Evolutionary conservation across 805 yeast genomes (phyloP).

Genomic region (Monosporozyma servazzii): DNA sequence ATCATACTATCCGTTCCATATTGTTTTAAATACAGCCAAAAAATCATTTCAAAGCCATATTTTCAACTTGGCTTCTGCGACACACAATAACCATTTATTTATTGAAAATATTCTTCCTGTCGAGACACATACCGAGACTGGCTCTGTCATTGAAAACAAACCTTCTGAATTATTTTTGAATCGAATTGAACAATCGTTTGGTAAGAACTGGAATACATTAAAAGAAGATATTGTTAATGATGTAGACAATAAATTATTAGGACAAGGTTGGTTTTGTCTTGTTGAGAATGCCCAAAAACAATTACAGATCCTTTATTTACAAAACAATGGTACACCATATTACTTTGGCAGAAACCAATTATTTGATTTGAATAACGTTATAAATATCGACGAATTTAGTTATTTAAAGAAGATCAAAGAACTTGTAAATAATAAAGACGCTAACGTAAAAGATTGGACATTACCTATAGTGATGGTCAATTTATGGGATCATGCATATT

Average conservation of each 20-base stretch:
- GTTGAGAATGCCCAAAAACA: constrained; percentile 58
- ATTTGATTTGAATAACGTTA: constrained; percentile 67
- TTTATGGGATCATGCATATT: constrained; percentile 85
- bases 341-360: constrained; percentile 59
- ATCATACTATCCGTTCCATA: constrained; percentile 63
- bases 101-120: constrained; percentile 44
- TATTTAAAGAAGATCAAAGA: constrained; percentile 34
- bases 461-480: constrained; percentile 61
- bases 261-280: constrained; percentile 71
- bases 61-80: constrained; percentile 86
- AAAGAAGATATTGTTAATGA: constrained; percentile 39
- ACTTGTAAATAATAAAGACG: constrained; percentile 19
- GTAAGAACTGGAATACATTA: constrained; percentile 38
- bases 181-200: constrained; percentile 30
- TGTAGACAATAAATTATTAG: constrained; percentile 38
- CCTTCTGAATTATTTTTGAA: constrained; percentile 32
- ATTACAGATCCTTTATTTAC: constrained; percentile 44
- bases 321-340: constrained; percentile 75
- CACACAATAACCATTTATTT: constrained; percentile 86
- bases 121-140: neutral
- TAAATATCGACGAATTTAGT: constrained; percentile 46
- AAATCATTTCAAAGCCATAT: constrained; percentile 52
- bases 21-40: constrained; percentile 56
- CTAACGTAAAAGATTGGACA: constrained; percentile 46
- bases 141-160: constrained; percentile 12